Conservation (phyloP, 2,329 filamentous ascomycete species). For the Calonectria pteridis region DNA sequence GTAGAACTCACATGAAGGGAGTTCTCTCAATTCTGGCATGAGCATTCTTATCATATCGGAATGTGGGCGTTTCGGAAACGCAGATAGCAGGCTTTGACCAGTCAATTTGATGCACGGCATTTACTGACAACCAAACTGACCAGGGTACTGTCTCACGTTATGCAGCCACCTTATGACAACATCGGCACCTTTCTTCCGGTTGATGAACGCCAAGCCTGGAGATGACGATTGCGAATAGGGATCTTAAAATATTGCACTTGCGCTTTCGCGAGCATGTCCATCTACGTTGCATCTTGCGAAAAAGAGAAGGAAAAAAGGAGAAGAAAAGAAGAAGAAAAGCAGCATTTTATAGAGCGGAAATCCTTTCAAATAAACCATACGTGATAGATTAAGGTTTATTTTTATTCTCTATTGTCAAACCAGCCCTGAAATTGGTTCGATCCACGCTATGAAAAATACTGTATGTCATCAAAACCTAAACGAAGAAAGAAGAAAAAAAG, state of each 20-base stretch:
- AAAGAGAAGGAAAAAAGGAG: too few relatives aligned
- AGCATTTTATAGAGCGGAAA: too few relatives aligned
- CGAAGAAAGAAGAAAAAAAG: background rate
- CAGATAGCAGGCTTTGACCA: background rate
- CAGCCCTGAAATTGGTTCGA: too few relatives aligned
- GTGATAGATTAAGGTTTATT: background rate
- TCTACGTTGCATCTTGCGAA: background rate
- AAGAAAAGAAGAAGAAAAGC: background rate
- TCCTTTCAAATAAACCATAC: background rate
- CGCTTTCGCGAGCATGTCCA: background rate
- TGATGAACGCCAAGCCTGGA: background rate
- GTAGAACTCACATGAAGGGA: background rate
- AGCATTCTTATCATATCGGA: background rate
- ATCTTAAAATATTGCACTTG: background rate
- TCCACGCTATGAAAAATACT: too few relatives aligned
- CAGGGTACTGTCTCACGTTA: background rate
- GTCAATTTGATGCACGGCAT: background rate
- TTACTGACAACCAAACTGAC: background rate
- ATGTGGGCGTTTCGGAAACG: background rate
- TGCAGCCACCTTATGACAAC: background rate
- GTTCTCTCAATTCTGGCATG: background rate
- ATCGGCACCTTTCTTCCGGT: background rate
- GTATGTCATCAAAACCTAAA: background rate
- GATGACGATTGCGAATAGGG: background rate
- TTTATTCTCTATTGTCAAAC: too few relatives aligned